These are phyloP conservation scores for Nematodospora valgi DNA, from an alignment of 805 yeast species.

Conservation along the genomic window DNA sequence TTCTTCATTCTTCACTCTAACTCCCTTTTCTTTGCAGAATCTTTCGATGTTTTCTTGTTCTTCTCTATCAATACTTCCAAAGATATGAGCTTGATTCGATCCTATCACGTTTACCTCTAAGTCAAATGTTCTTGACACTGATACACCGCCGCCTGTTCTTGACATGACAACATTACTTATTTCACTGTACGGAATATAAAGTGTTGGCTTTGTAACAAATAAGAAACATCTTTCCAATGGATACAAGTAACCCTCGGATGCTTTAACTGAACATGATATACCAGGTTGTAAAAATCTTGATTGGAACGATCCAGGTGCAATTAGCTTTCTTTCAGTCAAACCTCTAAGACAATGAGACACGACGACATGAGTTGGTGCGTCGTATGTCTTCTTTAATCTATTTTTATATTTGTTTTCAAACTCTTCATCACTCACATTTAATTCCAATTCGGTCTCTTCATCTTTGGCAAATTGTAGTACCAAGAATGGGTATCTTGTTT, in stretches of 20 bases:
- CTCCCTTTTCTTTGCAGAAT: slow-evolving; percentile 71
- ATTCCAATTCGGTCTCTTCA: slow-evolving; percentile 87
- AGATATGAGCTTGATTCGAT: slow-evolving; percentile 65
- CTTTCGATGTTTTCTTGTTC: slow-evolving; percentile 80
- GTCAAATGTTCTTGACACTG: slow-evolving; percentile 89
- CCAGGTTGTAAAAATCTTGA: slow-evolving; percentile 81
- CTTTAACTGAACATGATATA: slow-evolving; percentile 87
- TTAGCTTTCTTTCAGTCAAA: slow-evolving; percentile 78
- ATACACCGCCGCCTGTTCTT: slow-evolving; percentile 74
- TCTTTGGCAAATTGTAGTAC: slow-evolving; percentile 86
- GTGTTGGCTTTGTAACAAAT: slow-evolving; percentile 91
- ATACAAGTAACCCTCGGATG: slow-evolving; percentile 90
- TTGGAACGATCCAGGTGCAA: slow-evolving; percentile 78
- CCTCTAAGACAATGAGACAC: slow-evolving; percentile 88
- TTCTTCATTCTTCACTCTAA: slow-evolving; percentile 83
- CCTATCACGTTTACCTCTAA: slow-evolving; percentile 71
- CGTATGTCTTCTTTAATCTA: slow-evolving; percentile 71
- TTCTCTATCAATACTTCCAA: slow-evolving; percentile 85
- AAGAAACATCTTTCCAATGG: slow-evolving; percentile 89
- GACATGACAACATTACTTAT: slow-evolving; percentile 75
- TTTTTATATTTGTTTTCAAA: slow-evolving; percentile 72
- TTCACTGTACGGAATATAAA: slow-evolving; percentile 84
- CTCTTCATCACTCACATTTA: slow-evolving; percentile 81
- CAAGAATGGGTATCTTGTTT: slow-evolving; percentile 90
- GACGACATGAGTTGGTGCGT: slow-evolving; percentile 81